Evolutionary conservation across 257 asterid species (phyloP), one percentile per base, ranked within the genome.

Genomic region (Petrea volubilis): DNA sequence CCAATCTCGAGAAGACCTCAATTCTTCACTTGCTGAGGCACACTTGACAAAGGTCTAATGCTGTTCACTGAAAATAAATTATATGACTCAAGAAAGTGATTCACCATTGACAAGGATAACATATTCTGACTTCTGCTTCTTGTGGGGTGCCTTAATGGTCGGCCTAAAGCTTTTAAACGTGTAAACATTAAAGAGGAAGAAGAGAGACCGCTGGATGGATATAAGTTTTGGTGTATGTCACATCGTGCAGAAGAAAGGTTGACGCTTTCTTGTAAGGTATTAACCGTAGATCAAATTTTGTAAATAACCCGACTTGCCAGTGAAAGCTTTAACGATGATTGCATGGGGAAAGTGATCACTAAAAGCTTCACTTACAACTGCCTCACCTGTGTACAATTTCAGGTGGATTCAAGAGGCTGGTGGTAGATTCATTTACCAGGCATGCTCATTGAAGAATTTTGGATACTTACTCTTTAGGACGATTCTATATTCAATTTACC

Each of bases 1-100:
- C 28, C 98, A 90, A 73, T 95, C 98, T 56, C 85, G 98, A 70
- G 99, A 92, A 74, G 99, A 95, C 73, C 96, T 95, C 29, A 73
- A 46, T 64, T 81, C 93, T 81, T 86, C 99, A 21, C 27, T 89
- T 50, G 81, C 91, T 8, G 98, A 89, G 64, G 81, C 85, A 17
- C 85, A 84, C 71, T 59, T 82, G 86, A 80, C 64, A 51, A 87
- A 90, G 77, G 75, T 81, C 66, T 88, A 71, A 68, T 50, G 55
- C 28, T 17, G 57, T 9, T 58, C 53, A 52, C 49, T 25, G 15
- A 7, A 72, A 11, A 65, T 60, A 70, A 73, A 56, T 58, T 23
- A 60, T 27, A 40, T 43, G 15, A 58, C 66, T 50, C 25, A 15
- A 40, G 66, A 59, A 61, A 49, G 64, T 13, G 34, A 33, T 53